Base-by-base conservation (phyloP, 2,329 filamentous ascomycete species). In the Stemphylium lycopersici region DNA sequence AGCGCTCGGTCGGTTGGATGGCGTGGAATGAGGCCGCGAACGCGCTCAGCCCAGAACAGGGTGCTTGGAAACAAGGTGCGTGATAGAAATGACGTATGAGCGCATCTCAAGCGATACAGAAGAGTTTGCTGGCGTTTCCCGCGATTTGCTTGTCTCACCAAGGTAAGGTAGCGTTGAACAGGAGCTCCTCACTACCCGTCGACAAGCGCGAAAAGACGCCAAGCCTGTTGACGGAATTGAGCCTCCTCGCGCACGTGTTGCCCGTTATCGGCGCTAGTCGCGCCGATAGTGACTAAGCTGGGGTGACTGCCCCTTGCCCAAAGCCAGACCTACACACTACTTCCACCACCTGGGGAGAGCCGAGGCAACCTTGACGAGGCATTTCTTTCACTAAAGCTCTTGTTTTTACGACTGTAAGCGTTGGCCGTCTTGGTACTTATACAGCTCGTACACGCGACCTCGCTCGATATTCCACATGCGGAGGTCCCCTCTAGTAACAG, bases 41-140 rank as follows among this genome's bases (percentile, higher is more conserved):
- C 56, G 62, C 59, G 62, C 57, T 67, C 63, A 62, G 45, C 55
- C 58, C 54, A 51, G 50, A 39, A 43, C 41, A 29, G 39, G 38
- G 53, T 51, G 40, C 34, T 55, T 47, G 48, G 62, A 63, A 56
- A 63, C 49, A 43, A 56, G 58, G 45, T 47, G 47, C 49, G 59
- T 54, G 47, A 44, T 52, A 56, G 42, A 41, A 64, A 59, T 59
- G 62, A 63, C 57, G 63, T 60, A 55, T 62, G 55, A 34, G 62
- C 50, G 63, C 69, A 73, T 73, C 52, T 69, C 68, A 64, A 64
- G 63, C 61, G 47, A 56, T 55, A 46, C 59, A 43, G 50, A 47
- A 33, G 48, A 22, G 58, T 55, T 56, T 65, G 65, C 59, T 62
- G 65, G 63, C 55, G 66, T 55, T 47, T 57, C 48, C 44, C 47